These are phyloP conservation scores for Aulographum hederae DNA, from an alignment of 2,329 filamentous ascomycete species.

Conservation along the genomic window DNA sequence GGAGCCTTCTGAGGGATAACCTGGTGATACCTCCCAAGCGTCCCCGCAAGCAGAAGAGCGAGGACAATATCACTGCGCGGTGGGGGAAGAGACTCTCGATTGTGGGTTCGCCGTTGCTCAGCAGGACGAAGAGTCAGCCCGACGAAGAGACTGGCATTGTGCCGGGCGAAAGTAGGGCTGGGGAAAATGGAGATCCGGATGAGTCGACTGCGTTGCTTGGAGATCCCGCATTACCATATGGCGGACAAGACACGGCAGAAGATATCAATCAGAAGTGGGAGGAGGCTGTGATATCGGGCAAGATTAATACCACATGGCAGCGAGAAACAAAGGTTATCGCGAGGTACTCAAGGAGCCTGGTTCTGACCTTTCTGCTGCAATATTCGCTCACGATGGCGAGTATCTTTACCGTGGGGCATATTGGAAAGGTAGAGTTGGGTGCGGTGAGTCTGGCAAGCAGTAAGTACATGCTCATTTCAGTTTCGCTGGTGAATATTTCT, in stretches of 20 bases:
- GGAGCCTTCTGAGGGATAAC: slow-evolving; percentile 40
- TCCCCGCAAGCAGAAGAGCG: slow-evolving; percentile 16
- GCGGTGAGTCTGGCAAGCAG: slow-evolving; percentile 27
- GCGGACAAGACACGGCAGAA: not conserved
- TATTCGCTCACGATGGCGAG: slow-evolving; percentile 27
- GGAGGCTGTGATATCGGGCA: slow-evolving; percentile 61
- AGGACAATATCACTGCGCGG: slow-evolving; percentile 9
- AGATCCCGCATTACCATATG: slow-evolving; percentile 5
- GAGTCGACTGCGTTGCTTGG: slow-evolving; percentile 10
- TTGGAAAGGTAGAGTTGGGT: slow-evolving; percentile 28
- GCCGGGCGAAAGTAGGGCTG: slow-evolving; percentile 6
- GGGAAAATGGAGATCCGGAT: slow-evolving; percentile 13
- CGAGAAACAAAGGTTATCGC: slow-evolving; percentile 69
- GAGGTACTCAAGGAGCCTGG: slow-evolving; percentile 25
- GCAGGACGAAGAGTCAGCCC: slow-evolving; percentile 7
- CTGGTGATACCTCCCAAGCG: slow-evolving; percentile 36
- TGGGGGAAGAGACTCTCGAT: slow-evolving; percentile 14
- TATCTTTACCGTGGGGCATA: slow-evolving; percentile 30
- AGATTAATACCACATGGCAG: slow-evolving; percentile 80
- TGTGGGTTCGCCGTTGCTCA: slow-evolving; percentile 9
- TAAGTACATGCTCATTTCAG: slow-evolving; percentile 6
- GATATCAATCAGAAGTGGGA: slow-evolving; percentile 59
- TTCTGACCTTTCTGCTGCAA: slow-evolving; percentile 30
- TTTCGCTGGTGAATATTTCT: not conserved
- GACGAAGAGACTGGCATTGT: slow-evolving; percentile 1